These are phyloP conservation scores for Pseudocercospora fuligena DNA, from an alignment of 2,329 filamentous ascomycete genomes.

Conservation along the genomic window DNA sequence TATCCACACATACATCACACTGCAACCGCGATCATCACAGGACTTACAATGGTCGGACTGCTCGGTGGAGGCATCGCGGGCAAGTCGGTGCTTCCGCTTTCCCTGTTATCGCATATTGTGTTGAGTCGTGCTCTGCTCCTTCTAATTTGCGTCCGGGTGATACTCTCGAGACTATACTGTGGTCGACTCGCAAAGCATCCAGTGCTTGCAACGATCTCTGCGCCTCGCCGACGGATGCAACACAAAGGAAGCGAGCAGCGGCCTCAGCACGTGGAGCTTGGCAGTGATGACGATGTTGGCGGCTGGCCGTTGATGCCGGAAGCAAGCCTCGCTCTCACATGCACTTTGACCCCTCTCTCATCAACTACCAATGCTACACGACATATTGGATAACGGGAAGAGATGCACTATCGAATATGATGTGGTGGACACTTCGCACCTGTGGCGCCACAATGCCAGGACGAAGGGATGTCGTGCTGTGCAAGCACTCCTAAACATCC, in stretches of 20 bases:
- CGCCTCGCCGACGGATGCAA: neutral
- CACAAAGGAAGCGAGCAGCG: conserved; percentile 1
- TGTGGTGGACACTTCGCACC: neutral
- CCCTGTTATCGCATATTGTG: conserved; percentile 5
- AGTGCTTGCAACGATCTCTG: neutral
- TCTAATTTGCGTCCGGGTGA: neutral
- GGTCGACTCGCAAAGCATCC: neutral
- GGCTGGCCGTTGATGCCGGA: neutral
- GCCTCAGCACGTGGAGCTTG: conserved; percentile 8
- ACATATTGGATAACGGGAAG: neutral
- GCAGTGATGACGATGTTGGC: conserved; percentile 2
- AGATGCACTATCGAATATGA: neutral
- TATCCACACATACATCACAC: neutral
- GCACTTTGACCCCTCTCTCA: neutral
- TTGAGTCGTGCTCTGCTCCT: neutral
- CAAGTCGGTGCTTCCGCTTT: neutral
- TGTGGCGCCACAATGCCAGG: neutral
- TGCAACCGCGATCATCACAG: neutral
- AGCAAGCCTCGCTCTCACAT: neutral
- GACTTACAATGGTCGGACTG: conserved; percentile 9
- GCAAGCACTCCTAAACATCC: neutral
- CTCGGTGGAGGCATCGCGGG: conserved; percentile 8
- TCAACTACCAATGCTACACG: neutral
- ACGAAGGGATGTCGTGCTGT: neutral
- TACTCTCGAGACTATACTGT: neutral